Evolutionary conservation across 495 filamentous ascomycete genomes (phyloP).

Genomic region (Penicillium paradoxum): DNA sequence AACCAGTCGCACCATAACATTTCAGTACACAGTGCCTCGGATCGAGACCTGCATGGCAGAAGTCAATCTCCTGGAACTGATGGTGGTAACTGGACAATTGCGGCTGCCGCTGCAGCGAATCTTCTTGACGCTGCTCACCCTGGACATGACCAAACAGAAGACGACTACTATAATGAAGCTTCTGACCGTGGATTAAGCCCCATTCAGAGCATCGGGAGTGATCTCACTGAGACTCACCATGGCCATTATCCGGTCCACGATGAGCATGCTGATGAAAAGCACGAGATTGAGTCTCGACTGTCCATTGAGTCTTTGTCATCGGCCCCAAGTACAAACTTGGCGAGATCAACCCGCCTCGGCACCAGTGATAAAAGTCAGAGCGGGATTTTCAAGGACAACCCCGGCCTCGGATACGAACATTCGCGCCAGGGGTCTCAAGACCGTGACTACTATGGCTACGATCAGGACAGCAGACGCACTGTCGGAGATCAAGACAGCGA

Average conservation of each 20-base stretch:
- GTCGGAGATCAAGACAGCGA: slow-evolving; percentile 65
- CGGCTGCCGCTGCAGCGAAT: slow-evolving; percentile 43
- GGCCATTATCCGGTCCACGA: slow-evolving; percentile 1
- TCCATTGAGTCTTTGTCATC: slow-evolving; percentile 51
- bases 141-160: slow-evolving; percentile 28
- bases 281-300: slow-evolving; percentile 35
- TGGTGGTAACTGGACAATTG: slow-evolving; percentile 41
- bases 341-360: slow-evolving; percentile 48
- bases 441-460: slow-evolving; percentile 40
- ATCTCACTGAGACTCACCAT: slow-evolving; percentile 41
- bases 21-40: slow-evolving; percentile 46
- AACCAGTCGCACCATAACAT: slow-evolving; percentile 55
- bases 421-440: slow-evolving; percentile 21
- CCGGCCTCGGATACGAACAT: slow-evolving; percentile 39
- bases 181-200: slow-evolving; percentile 69
- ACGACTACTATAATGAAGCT: slow-evolving; percentile 49
- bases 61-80: slow-evolving; percentile 45
- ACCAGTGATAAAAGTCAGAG: slow-evolving; percentile 46
- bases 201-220: slow-evolving; percentile 83
- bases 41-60: slow-evolving; percentile 42
- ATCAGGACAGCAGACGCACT: slow-evolving; percentile 50
- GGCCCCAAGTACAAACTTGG: slow-evolving; percentile 50
- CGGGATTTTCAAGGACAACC: slow-evolving; percentile 37
- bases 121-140: slow-evolving; percentile 36
- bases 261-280: slow-evolving; percentile 18